Conservation (phyloP, 768 basidiomycete species). For the Sarcodon sp. region DNA sequence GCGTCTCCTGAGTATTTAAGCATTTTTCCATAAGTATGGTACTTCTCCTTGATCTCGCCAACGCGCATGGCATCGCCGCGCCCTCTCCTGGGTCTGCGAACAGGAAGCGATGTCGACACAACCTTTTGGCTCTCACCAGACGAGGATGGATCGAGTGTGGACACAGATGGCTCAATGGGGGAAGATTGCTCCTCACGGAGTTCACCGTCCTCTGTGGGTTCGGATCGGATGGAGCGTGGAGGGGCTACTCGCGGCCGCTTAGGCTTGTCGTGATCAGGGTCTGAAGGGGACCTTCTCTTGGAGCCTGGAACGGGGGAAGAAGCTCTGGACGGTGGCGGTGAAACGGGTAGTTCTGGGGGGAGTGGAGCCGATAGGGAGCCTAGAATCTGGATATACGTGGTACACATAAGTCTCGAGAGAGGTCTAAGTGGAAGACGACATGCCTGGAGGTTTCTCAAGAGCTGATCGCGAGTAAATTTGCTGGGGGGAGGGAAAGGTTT, state of each 20-base stretch:
- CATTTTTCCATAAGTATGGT: slow-evolving; percentile 53
- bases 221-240: slow-evolving; percentile 20
- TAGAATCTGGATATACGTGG: slow-evolving; percentile 20
- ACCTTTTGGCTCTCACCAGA: slow-evolving; percentile 15
- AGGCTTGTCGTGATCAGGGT: slow-evolving; percentile 13
- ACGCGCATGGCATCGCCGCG: slow-evolving; percentile 30
- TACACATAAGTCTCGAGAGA: slow-evolving; percentile 9
- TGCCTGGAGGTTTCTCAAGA: slow-evolving; percentile 29
- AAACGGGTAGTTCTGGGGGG: slow-evolving; percentile 30
- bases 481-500: slow-evolving; percentile 8
- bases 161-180: slow-evolving; percentile 6
- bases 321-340: slow-evolving; percentile 30
- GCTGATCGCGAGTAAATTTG: slow-evolving; percentile 16
- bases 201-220: slow-evolving; percentile 34
- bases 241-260: slow-evolving; percentile 19
- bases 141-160: slow-evolving; percentile 11
- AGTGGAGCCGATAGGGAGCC: slow-evolving; percentile 25
- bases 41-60: slow-evolving; percentile 55
- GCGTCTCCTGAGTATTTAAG: slow-evolving; percentile 81
- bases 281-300: slow-evolving; percentile 26
- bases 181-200: slow-evolving; percentile 24
- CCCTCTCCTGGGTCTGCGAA: slow-evolving; percentile 57
- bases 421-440: slow-evolving; percentile 2
- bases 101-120: slow-evolving; percentile 27
- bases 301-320: slow-evolving; percentile 23